phyloP scores from a whole-genome alignment of 2,329 filamentous ascomycete species.

The Diplodia corticola region DNA sequence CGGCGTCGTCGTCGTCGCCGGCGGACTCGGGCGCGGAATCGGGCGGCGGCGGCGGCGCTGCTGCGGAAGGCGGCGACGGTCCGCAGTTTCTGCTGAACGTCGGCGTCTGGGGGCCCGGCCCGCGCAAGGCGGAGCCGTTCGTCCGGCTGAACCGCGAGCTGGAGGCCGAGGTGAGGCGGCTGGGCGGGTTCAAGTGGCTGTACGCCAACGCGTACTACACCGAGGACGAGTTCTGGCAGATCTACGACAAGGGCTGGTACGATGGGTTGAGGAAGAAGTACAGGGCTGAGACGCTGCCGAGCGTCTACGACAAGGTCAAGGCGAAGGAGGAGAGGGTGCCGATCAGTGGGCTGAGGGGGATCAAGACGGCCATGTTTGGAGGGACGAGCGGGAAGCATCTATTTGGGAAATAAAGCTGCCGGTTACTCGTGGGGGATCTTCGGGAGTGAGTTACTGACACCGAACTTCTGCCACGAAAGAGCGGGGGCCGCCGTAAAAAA shows the following conservation, averaged over 20 bases:
- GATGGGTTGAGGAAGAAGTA: conserved; percentile 64
- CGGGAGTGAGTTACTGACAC: too few species aligned
- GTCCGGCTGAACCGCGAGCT: conserved; percentile 68
- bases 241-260: conserved; percentile 64
- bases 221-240: conserved; percentile 67
- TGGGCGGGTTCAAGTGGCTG: conserved; percentile 82
- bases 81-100: conserved; percentile 48
- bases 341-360: conserved; percentile 9
- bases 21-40: conserved; percentile 6
- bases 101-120: conserved; percentile 78
- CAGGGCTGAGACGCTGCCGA: conserved; percentile 45
- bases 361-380: conserved; percentile 2
- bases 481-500: too few species aligned
- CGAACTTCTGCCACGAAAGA: too few species aligned
- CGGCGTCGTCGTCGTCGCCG: conserved; percentile 12
- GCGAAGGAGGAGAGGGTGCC: conserved; percentile 17
- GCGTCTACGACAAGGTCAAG: conserved; percentile 13
- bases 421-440: too few species aligned
- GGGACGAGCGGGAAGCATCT: background rate
- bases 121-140: conserved; percentile 58
- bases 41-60: background rate
- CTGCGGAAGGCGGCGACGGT: background rate
- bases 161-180: conserved; percentile 66
- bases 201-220: conserved; percentile 85
- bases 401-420: background rate